A percentile compares a stretch with the other conserved stretches of the same genome.
phyloP scores from a whole-genome alignment of 2,329 filamentous ascomycete species.

The Nemania sp. region DNA sequence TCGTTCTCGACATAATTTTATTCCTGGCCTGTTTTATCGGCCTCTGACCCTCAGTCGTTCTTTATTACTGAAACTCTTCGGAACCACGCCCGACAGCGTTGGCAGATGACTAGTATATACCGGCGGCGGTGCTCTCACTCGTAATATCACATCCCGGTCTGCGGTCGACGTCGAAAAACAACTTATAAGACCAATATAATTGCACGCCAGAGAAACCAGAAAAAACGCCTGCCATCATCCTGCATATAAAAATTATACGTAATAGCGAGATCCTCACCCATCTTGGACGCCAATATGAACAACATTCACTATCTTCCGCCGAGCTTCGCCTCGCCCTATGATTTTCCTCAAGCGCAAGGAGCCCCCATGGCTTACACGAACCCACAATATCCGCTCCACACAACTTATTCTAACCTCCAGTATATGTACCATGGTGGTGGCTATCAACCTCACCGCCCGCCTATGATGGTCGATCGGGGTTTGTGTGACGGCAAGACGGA shows the following conservation, averaged over 20 bases:
- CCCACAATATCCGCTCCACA: slow-evolving; percentile 33
- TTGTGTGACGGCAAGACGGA: slow-evolving; percentile 39
- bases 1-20: slow-evolving; percentile 35
- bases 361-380: slow-evolving; percentile 34
- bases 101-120: slow-evolving; percentile 29
- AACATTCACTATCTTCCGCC: slow-evolving; percentile 36
- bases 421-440: slow-evolving; percentile 41
- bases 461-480: slow-evolving; percentile 33
- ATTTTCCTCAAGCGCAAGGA: slow-evolving; percentile 32
- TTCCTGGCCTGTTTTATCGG: slow-evolving; percentile 28
- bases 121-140: slow-evolving; percentile 11
- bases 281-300: slow-evolving; percentile 34
- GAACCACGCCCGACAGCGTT: slow-evolving; percentile 17
- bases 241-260: slow-evolving; percentile 27
- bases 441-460: slow-evolving; percentile 33
- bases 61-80: slow-evolving; percentile 27
- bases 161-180: slow-evolving; percentile 16
- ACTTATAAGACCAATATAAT: slow-evolving; percentile 19
- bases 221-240: slow-evolving; percentile 10
- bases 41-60: slow-evolving; percentile 41
- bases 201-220: slow-evolving; percentile 18
- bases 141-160: slow-evolving; percentile 21
- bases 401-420: slow-evolving; percentile 31
- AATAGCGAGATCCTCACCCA: slow-evolving; percentile 21
- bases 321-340: slow-evolving; percentile 34